Conservation (phyloP, 108 stramenopile species). For the Nitzschia sp. region DNA sequence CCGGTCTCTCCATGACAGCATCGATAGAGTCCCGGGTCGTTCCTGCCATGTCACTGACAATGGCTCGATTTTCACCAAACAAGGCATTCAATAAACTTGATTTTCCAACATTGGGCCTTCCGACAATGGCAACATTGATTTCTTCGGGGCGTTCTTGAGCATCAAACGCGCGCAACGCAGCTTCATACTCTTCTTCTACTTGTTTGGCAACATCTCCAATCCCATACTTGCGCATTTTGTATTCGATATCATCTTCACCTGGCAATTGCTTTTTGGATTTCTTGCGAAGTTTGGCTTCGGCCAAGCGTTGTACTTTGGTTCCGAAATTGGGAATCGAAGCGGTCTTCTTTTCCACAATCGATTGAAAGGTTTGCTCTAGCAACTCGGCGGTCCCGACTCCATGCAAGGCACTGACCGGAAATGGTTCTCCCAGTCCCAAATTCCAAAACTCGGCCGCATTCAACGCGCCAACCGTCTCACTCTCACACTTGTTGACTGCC, state of each 20-base stretch:
- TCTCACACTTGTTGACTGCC: slow-evolving; percentile 98
- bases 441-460: slow-evolving; percentile 93
- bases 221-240: slow-evolving; percentile 69
- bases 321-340: slow-evolving; percentile 75
- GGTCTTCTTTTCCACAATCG: slow-evolving; percentile 68
- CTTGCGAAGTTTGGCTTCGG: slow-evolving; percentile 63
- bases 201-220: slow-evolving; percentile 60
- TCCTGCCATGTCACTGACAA: slow-evolving; percentile 95
- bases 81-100: slow-evolving; percentile 89
- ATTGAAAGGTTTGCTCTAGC: slow-evolving; percentile 82
- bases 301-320: slow-evolving; percentile 73
- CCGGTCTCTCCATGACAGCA: slow-evolving; percentile 89
- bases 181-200: slow-evolving; percentile 74
- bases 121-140: slow-evolving; percentile 95
- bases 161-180: slow-evolving; percentile 79
- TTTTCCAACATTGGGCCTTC: slow-evolving; percentile 98
- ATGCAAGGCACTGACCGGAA: slow-evolving; percentile 94
- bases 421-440: slow-evolving; percentile 95
- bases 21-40: slow-evolving; percentile 98
- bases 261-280: slow-evolving; percentile 67
- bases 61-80: slow-evolving; percentile 88
- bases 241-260: slow-evolving; percentile 78
- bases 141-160: slow-evolving; percentile 64
- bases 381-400: slow-evolving; percentile 95
- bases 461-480: slow-evolving; percentile 69